Conservation (phyloP, 2,329 filamentous ascomycete genomes). For the Gaeumannomyces tritici region DNA sequence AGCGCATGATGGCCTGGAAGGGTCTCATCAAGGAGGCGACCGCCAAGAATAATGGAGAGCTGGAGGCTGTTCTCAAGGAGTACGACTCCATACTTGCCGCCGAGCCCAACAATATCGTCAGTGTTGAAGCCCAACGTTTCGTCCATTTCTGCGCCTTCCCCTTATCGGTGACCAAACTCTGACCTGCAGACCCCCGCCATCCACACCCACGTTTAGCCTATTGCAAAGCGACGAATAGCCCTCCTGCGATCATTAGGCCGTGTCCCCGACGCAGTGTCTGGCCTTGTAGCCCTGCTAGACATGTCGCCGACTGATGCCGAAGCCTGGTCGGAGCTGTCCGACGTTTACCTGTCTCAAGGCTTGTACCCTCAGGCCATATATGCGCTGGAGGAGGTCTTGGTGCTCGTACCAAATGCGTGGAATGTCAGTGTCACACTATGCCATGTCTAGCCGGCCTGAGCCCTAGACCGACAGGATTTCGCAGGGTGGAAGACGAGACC, state of each 20-base stretch:
- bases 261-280: conserved; percentile 61
- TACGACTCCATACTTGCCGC: conserved; percentile 69
- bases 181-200: neutral
- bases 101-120: conserved; percentile 55
- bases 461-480: neutral
- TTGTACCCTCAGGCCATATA: conserved; percentile 77
- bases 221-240: conserved; percentile 76
- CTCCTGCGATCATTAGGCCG: conserved; percentile 67
- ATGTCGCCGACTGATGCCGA: conserved; percentile 84
- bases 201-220: conserved; percentile 44
- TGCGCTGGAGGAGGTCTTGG: conserved; percentile 80
- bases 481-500: neutral
- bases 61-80: conserved; percentile 62
- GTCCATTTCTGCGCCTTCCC: neutral
- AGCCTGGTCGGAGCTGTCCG: conserved; percentile 84
- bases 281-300: conserved; percentile 67
- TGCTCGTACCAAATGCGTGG: conserved; percentile 87
- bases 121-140: conserved; percentile 18
- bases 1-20: conserved; percentile 73
- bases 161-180: neutral
- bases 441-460: neutral
- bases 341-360: conserved; percentile 74
- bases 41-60: conserved; percentile 53
- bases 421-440: conserved; percentile 51
- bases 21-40: conserved; percentile 70